Evolutionary conservation across 2,329 filamentous ascomycete species (phyloP), one percentile per base, ranked within the genome.

Genomic region (Calonectria hongkongensis): DNA sequence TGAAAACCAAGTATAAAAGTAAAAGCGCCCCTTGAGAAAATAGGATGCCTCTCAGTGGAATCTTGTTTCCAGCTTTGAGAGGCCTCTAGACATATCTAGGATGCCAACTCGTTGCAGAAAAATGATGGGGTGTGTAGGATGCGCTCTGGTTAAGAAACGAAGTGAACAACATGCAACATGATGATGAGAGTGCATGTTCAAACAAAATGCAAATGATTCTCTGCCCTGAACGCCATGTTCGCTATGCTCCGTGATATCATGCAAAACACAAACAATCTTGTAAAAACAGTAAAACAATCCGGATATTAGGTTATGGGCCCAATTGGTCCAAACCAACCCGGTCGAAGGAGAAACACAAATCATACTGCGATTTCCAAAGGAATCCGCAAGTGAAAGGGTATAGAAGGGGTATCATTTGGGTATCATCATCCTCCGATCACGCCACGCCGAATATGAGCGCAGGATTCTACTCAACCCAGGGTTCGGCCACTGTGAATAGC

Each of bases 401-500:
- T 75, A 76, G 75, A 75, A 75, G 79, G 80, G 80, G 80, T 81
- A 82, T 81, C 78, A 80, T 75, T 79, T 76, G 77, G 74, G 78
- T 79, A 79, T 80, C 77, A 74, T 75, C 70, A 68, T 77, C 69
- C 70, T 75, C 66, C 66, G 69, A 71, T 63, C 68, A 67, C 58
- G 73, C 72, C 58, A 73, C 56, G 70, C 50, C 33, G 70, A 68
- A 68, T 71, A 74, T 65, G 66, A 68, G 66, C 74, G 68, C 74
- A 70, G 39, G 66, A 60, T 72, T 75, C 81, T 90, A 48, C 72
- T 75, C 81, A 90, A 43, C 87, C 88, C 71, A 90, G 81, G 3
- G 87, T 87, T 62, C 88, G 87, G 48, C 88, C 88, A 76, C 87
- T 90, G 74, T 89, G 87, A 45, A 91, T 88, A 36, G 88, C 85